phyloP scores from a whole-genome alignment of 179 eudicot species.

The Spinacia oleracea region DNA sequence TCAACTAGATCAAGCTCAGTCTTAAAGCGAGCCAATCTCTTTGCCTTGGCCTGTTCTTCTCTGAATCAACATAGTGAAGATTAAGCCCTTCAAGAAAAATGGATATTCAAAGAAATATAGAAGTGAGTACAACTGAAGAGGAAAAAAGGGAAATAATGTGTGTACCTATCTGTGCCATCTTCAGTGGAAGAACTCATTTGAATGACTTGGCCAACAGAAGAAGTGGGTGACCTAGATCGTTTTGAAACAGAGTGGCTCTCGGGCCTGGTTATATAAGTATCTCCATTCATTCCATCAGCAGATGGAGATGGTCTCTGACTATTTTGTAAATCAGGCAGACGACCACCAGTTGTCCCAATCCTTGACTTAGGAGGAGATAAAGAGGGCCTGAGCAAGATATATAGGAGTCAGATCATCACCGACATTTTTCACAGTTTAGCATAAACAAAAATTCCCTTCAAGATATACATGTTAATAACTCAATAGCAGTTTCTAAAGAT shows the following conservation, averaged over 20 bases:
- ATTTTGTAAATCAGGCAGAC: constrained; percentile 35
- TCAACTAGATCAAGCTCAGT: constrained; percentile 36
- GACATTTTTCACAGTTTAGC: too few relatives aligned
- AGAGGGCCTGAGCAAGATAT: constrained; percentile 42
- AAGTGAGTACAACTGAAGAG: neutral
- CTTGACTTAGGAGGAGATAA: constrained; percentile 46
- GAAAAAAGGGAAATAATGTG: neutral
- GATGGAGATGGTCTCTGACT: constrained; percentile 33
- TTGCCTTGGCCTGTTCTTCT: constrained; percentile 89
- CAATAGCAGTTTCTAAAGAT: constrained; percentile 1
- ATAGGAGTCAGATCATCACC: constrained; percentile 17
- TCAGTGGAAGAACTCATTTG: constrained; percentile 38
- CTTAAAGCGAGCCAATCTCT: constrained; percentile 86
- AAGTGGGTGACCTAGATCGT: constrained; percentile 65
- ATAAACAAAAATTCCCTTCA: neutral
- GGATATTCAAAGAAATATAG: neutral
- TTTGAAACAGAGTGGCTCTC: constrained; percentile 47
- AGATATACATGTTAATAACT: neutral
- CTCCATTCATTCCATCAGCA: constrained; percentile 34
- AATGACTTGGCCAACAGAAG: constrained; percentile 42
- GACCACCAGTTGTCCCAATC: constrained; percentile 29
- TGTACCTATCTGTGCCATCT: constrained; percentile 52
- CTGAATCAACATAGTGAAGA: constrained; percentile 35
- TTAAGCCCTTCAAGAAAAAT: neutral
- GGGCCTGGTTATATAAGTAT: constrained; percentile 35